phyloP scores from a whole-genome alignment of 2,329 filamentous ascomycete genomes.

The Teratosphaeria gauchensis region DNA sequence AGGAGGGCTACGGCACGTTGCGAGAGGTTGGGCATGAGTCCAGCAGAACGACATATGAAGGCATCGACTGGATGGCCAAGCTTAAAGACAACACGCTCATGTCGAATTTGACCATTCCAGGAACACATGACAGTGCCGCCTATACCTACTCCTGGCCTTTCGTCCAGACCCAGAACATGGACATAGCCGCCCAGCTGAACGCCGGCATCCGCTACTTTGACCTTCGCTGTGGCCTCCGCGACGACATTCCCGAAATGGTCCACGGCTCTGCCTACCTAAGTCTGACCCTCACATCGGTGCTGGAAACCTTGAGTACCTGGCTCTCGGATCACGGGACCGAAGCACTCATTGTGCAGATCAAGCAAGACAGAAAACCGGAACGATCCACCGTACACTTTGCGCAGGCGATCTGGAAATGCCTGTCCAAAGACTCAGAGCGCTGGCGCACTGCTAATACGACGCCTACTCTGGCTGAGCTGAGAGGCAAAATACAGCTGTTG shows the following conservation, averaged over 20 bases:
- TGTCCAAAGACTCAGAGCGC: constrained; percentile 15
- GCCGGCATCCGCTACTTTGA: constrained; percentile 29
- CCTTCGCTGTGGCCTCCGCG: constrained; percentile 24
- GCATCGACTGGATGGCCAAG: constrained; percentile 18
- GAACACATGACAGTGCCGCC: constrained; percentile 29
- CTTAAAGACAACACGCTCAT: constrained; percentile 16
- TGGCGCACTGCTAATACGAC: constrained; percentile 28
- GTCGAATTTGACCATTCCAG: constrained; percentile 25
- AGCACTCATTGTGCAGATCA: constrained; percentile 26
- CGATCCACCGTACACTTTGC: constrained; percentile 28
- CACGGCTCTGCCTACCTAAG: constrained; percentile 24
- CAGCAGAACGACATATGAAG: neutral
- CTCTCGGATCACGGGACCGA: constrained; percentile 21
- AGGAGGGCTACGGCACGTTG: constrained; percentile 4
- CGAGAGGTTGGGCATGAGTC: neutral
- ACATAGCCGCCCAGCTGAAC: constrained; percentile 21
- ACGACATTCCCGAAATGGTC: constrained; percentile 27
- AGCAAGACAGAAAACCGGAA: constrained; percentile 25
- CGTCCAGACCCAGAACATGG: constrained; percentile 24
- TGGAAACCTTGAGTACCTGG: constrained; percentile 22
- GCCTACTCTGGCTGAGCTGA: constrained; percentile 22
- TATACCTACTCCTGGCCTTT: constrained; percentile 26
- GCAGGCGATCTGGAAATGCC: constrained; percentile 24
- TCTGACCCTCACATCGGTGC: constrained; percentile 18
- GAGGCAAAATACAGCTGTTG: constrained; percentile 28